Evolutionary conservation across 1,284 basidiomycete genomes (phyloP), one percentile per base, ranked within the genome.

Genomic region (Athelia psychrophila): DNA sequence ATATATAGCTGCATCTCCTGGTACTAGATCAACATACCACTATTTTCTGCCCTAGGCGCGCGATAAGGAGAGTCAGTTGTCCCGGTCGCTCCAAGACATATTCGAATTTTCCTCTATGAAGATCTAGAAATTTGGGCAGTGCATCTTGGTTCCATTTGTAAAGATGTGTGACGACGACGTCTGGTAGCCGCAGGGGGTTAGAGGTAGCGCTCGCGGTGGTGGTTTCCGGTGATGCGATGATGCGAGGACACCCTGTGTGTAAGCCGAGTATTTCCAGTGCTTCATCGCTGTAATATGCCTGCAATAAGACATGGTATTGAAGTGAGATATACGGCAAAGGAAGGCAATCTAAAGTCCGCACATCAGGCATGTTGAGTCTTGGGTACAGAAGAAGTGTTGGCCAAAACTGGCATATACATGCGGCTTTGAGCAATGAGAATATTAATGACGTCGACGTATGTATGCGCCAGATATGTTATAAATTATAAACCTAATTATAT

Each of bases 81-180:
- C 27, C 27, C 27, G 27, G 27, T 5, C 27, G 27, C 27, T 30
- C 38, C 16, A 42, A 22, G n/a, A 22, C 20, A n/a, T 42, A 42
- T 22, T 42, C 38, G n/a, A 42, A 42, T 16, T 42, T 42, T n/a
- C 38, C 38, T n/a, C 38, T n/a, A 22, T 22, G 38, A 9, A 42
- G 38, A 42, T 42, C 38, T n/a, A 42, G 38, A 22, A 42, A 42
- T n/a, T 42, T 42, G 20, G n/a, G 38, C 20, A 42, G 38, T 42
- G 38, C 38, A 18, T 42, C 38, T 42, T 6, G 38, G 38, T 42
- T 42, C 38, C 38, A 42, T 42, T n/a, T 22, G 38, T 42, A 42
- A 9, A 42, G 38, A 42, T 42, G 38, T n/a, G 38, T 42, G n/a
- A 42, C 38, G n/a, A 42, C 38, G 8, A 42, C 38, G 20, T 42